Base-by-base conservation (phyloP, 2,329 filamentous ascomycete genomes). In the Pestalotiopsis sp. region DNA sequence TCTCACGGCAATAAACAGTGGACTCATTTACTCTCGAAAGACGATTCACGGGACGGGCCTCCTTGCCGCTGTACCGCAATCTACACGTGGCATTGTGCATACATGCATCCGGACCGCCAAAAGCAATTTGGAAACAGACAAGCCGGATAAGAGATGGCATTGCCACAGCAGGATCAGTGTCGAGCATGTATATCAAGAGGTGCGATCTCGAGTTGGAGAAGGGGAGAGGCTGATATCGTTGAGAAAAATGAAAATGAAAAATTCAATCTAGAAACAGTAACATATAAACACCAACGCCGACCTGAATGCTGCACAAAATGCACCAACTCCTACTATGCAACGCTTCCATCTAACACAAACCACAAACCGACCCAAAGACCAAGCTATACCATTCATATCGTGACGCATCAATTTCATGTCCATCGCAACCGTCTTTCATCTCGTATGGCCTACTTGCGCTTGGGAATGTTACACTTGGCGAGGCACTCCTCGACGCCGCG, bases 401-500 rank as follows among this genome's bases (percentile, higher is more conserved):
- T 57, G 2, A 66, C 52, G 17, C n/a, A 36, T 23, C 14, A 20
- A 36, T 23, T n/a, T 20, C 31, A 14, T 62, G 59, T 39, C 59
- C 27, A 52, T 52, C 45, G 7, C 45, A 52, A 17, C n/a, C 59
- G 17, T 20, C n/a, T 17, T 36, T 12, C 39, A 38, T 27, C 3
- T 23, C 23, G 14, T 49, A 3, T 36, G 27, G 20, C 39, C 56
- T 62, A 73, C 69, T 70, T 71, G 65, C 72, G 68, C 72, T 75
- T 75, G n/a, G 68, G 4, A 39, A 75, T 75, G 0, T 64, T 66
- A 75, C 87, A 88, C 75, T 81, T 85, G 69, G 78, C 75, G 73
- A 89, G 76, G 76, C 88, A 90, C 70, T 80, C 73, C 69, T 88
- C 84, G 13, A 89, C 82, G 64, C 86, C 86, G 25, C 82, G 75